Conservation (phyloP, 352 stramenopile genomes). For the Phytophthora chlamydospora region DNA sequence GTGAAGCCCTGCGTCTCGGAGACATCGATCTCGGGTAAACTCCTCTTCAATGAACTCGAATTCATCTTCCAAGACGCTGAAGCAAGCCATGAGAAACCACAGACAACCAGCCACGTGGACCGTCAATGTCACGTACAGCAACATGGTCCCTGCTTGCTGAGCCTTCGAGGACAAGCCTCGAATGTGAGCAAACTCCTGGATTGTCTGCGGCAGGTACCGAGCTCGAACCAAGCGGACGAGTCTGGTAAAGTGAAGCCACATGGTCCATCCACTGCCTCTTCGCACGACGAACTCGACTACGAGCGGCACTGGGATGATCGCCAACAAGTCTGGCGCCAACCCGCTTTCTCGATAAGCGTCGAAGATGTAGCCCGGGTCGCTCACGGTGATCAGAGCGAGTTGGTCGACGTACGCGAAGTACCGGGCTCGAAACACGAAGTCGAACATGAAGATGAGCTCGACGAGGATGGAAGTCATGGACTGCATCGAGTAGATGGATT, state of each 20-base stretch:
- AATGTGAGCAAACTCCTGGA: constrained; percentile 64
- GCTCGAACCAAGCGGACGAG: constrained; percentile 58
- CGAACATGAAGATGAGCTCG: constrained; percentile 59
- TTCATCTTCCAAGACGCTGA: constrained; percentile 45
- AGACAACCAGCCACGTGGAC: constrained; percentile 70
- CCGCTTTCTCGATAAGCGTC: constrained; percentile 60
- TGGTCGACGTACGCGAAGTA: constrained; percentile 77
- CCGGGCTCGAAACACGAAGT: constrained; percentile 57
- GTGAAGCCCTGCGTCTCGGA: constrained; percentile 48
- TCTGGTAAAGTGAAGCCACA: constrained; percentile 51
- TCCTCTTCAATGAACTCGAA: constrained; percentile 34
- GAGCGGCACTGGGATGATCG: constrained; percentile 61
- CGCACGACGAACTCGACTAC: constrained; percentile 53
- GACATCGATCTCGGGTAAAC: constrained; percentile 52
- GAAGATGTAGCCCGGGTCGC: constrained; percentile 70
- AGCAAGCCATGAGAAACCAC: constrained; percentile 77
- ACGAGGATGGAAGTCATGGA: constrained; percentile 56
- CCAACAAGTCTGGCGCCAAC: constrained; percentile 59
- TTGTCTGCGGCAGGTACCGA: constrained; percentile 51
- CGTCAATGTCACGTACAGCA: constrained; percentile 68
- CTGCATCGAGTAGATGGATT: constrained; percentile 49
- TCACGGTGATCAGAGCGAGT: constrained; percentile 67
- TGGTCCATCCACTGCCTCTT: constrained; percentile 31
- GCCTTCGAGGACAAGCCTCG: constrained; percentile 66
- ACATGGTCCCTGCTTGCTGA: constrained; percentile 56